phyloP scores from a whole-genome alignment of 2,329 filamentous ascomycete genomes.

The Penicillium sp. region DNA sequence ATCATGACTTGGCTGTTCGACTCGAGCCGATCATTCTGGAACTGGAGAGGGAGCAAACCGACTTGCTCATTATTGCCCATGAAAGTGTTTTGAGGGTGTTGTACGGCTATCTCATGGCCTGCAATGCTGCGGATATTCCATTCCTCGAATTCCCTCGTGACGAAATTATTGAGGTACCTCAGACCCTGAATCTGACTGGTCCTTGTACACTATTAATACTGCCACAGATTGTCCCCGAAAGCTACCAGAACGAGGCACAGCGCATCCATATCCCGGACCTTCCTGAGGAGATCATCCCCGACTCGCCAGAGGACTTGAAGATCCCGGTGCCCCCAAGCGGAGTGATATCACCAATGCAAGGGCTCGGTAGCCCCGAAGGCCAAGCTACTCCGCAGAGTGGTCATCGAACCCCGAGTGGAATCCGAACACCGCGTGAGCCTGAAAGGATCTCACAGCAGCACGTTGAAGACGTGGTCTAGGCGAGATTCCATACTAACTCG shows the following conservation, averaged over 20 bases:
- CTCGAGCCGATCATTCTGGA: slow-evolving; percentile 97
- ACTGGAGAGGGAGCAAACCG: slow-evolving; percentile 92
- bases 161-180: slow-evolving; percentile 81
- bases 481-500: background rate
- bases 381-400: slow-evolving; percentile 44
- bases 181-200: background rate
- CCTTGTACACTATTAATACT: slow-evolving; percentile 14
- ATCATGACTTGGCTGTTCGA: slow-evolving; percentile 96
- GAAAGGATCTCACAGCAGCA: slow-evolving; percentile 46
- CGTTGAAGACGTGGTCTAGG: slow-evolving; percentile 44
- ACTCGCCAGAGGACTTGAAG: slow-evolving; percentile 74
- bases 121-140: slow-evolving; percentile 90
- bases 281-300: slow-evolving; percentile 64
- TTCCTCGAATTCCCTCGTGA: slow-evolving; percentile 89
- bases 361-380: slow-evolving; percentile 42
- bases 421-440: slow-evolving; percentile 41
- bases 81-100: slow-evolving; percentile 95
- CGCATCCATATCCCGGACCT: slow-evolving; percentile 77
- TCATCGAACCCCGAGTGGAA: slow-evolving; percentile 27
- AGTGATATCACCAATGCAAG: slow-evolving; percentile 44
- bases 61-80: slow-evolving; percentile 96
- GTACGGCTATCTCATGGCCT: slow-evolving; percentile 98
- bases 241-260: slow-evolving; percentile 94
- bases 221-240: slow-evolving; percentile 78
- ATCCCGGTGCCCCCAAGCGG: slow-evolving; percentile 66